These are phyloP conservation scores for Paralagenidium karlingii DNA, from an alignment of 352 stramenopile genomes.

Conservation along the genomic window DNA sequence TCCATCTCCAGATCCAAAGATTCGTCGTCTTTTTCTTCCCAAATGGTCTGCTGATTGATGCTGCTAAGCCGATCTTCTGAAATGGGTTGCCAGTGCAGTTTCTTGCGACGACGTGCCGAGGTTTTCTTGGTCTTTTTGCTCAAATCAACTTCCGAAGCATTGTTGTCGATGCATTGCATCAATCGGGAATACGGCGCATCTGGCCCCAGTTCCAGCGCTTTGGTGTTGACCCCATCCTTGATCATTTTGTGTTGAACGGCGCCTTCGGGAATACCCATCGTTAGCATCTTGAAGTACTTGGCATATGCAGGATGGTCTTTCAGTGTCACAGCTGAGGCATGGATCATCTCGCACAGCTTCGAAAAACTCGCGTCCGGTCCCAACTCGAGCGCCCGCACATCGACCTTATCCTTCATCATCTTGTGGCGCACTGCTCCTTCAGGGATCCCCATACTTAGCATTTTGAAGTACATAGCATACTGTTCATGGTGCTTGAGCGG, in stretches of 20 bases:
- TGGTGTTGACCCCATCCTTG: slow-evolving; percentile 12
- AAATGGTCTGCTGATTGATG: slow-evolving; percentile 61
- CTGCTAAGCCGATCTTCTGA: slow-evolving; percentile 68
- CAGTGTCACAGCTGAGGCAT: too few relatives aligned
- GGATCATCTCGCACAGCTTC: slow-evolving; percentile 12
- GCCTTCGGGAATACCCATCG: slow-evolving; percentile 78
- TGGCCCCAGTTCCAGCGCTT: slow-evolving; percentile 4
- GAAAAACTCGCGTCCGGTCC: slow-evolving; percentile 42
- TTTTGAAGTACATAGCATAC: slow-evolving; percentile 87
- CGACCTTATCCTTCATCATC: slow-evolving; percentile 35
- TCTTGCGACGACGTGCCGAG: slow-evolving; percentile 39
- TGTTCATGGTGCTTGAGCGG: slow-evolving; percentile 38
- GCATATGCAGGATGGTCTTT: slow-evolving; percentile 42
- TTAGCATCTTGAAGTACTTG: slow-evolving; percentile 92
- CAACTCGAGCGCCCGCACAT: slow-evolving; percentile 49
- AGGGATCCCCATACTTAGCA: slow-evolving; percentile 86
- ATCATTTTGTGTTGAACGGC: slow-evolving; percentile 80
- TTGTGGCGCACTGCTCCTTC: slow-evolving; percentile 48
- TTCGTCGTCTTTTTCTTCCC: slow-evolving; percentile 68
- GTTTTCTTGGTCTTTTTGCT: slow-evolving; percentile 3
- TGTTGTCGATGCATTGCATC: neutral
- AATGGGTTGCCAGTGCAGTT: slow-evolving; percentile 84
- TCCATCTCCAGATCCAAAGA: slow-evolving; percentile 66
- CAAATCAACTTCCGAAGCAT: slow-evolving; percentile 1
- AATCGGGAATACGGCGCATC: slow-evolving; percentile 9